These are phyloP conservation scores for Ascochyta viciae-villosae DNA, from an alignment of 2,329 filamentous ascomycete genomes.

Conservation along the genomic window DNA sequence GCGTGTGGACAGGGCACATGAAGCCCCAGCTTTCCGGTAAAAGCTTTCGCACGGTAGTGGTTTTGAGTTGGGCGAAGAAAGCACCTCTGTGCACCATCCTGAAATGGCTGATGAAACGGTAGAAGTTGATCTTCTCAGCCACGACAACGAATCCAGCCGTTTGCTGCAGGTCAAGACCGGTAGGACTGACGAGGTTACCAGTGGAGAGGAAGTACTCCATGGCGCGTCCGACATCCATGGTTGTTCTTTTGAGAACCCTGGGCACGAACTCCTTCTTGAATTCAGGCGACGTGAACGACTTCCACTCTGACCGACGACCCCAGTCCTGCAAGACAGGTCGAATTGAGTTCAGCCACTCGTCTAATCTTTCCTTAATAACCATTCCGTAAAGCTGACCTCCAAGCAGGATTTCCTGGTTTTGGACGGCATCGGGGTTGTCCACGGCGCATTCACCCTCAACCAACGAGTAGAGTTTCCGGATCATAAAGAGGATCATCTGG, in stretches of 20 bases:
- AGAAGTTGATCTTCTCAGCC: conserved; percentile 98
- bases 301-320: conserved; percentile 58
- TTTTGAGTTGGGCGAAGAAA: conserved; percentile 98
- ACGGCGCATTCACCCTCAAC: conserved; percentile 91
- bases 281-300: conserved; percentile 73
- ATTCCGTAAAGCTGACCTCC: conserved; percentile 94
- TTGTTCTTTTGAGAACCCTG: conserved; percentile 80
- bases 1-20: conserved; percentile 95
- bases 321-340: conserved; percentile 62
- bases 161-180: conserved; percentile 92
- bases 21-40: conserved; percentile 98
- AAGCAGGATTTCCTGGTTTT: conserved; percentile 93
- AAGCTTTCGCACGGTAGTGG: conserved; percentile 93
- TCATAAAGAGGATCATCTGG: conserved; percentile 92
- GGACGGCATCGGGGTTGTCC: conserved; percentile 95
- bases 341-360: conserved; percentile 83
- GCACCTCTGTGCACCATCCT: conserved; percentile 98
- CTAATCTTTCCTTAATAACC: conserved; percentile 92
- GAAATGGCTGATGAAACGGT: conserved; percentile 98
- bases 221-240: conserved; percentile 85
- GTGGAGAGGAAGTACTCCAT: conserved; percentile 97
- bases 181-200: conserved; percentile 89
- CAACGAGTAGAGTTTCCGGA: conserved; percentile 90
- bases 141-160: conserved; percentile 94
- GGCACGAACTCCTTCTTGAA: conserved; percentile 80